A percentile compares a stretch with the other conserved stretches of the same genome.
Conservation (phyloP, 2,329 filamentous ascomycete genomes). For the Cordyceps cateniannulata region DNA sequence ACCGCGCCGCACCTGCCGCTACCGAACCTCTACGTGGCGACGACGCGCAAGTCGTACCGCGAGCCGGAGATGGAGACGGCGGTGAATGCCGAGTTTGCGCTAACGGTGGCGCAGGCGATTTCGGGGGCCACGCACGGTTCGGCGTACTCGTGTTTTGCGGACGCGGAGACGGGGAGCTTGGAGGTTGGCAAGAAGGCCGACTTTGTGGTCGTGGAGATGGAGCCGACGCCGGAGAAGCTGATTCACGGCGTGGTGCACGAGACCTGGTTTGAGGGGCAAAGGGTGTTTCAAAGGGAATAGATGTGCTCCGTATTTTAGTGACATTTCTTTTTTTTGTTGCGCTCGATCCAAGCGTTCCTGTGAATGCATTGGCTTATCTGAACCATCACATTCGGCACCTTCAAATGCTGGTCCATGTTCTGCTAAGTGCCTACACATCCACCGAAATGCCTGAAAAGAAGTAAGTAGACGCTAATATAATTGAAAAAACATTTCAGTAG, state of each 20-base stretch:
- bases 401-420: too few relatives aligned
- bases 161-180: slow-evolving; percentile 46
- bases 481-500: too few relatives aligned
- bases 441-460: too few relatives aligned
- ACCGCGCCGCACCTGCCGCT: slow-evolving; percentile 47
- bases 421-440: too few relatives aligned
- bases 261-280: slow-evolving; percentile 47
- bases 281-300: slow-evolving; percentile 25
- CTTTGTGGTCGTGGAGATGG: slow-evolving; percentile 46
- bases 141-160: slow-evolving; percentile 53
- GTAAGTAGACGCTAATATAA: too few relatives aligned
- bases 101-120: slow-evolving; percentile 48
- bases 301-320: too few relatives aligned
- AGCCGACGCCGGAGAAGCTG: slow-evolving; percentile 40
- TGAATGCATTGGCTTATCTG: too few relatives aligned
- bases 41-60: slow-evolving; percentile 48
- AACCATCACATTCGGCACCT: too few relatives aligned
- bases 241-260: slow-evolving; percentile 39
- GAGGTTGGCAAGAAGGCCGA: slow-evolving; percentile 49
- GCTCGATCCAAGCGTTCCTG: too few relatives aligned
- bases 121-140: slow-evolving; percentile 48
- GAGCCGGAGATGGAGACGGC: slow-evolving; percentile 35
- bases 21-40: slow-evolving; percentile 47
- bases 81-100: slow-evolving; percentile 46
- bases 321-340: too few relatives aligned